Base-by-base conservation (phyloP, 148 eudicot genomes). In the Arbutus unedo region DNA sequence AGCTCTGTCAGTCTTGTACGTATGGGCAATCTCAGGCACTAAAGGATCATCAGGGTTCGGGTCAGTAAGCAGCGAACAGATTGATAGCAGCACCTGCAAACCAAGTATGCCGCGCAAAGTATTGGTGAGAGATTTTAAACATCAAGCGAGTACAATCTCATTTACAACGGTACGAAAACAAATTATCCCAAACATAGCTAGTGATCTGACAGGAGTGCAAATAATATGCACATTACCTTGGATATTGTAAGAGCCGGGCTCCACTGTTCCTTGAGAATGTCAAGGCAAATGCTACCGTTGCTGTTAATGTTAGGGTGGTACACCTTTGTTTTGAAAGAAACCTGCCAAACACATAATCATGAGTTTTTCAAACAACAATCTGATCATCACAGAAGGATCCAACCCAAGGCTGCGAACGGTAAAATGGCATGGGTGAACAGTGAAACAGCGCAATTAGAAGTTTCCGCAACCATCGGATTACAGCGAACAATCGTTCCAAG, bases 1-100 rank as follows among this genome's bases (percentile, higher is more conserved):
- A 51, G 76, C 86, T 76, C 86, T 84, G 78, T 88, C 90, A 50
- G 88, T 86, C 87, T 88, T 88, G 89, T 88, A 88, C 84, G 81
- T 84, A 83, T 88, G 89, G 77, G 90, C 90, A 78, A 88, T 88
- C 83, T 88, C 90, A 19, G 90, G 90, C 76, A 88, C 90, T 19
- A 88, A 78, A 76, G 90, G 90, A 81, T 88, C 90, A 81, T 88
- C 90, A 8, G 90, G 90, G 48, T 88, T 88, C 41, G 90, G 90
- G 50, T 88, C 90, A 19, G 90, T 88, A 70, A 88, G 79, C 84
- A 88, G 76, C 0, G 90, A 88, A 79, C 90, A 88, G 45, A 88
- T 88, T 15, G 90, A 88, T 16, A 88, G 87, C 82, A 88, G 82
- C 70, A 88, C 90, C 90, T 88, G 81, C 76, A 81, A 31, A 49